Conservation (phyloP, 345 rosid genomes). For the Passiflora organensis region DNA sequence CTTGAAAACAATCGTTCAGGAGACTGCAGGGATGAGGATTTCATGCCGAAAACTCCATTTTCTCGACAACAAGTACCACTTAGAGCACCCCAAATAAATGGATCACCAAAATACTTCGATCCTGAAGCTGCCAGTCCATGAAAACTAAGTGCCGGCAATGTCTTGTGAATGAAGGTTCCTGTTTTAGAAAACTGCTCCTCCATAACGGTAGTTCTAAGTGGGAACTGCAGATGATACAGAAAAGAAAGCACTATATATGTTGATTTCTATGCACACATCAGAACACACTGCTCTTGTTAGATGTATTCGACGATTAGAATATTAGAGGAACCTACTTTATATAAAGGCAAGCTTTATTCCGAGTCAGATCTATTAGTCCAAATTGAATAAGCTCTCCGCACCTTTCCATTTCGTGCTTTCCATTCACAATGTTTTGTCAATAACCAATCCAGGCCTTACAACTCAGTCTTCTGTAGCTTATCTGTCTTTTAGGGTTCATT, state of each 20-base stretch:
- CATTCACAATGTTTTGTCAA: conserved; percentile 29
- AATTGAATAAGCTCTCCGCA: conserved; percentile 27
- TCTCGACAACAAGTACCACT: conserved; percentile 1
- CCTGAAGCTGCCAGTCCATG: conserved; percentile 23
- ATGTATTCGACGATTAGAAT: conserved; percentile 14
- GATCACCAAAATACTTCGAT: conserved; percentile 29
- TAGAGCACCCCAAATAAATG: conserved; percentile 29
- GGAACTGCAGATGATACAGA: conserved; percentile 8
- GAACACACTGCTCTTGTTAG: too few species aligned
- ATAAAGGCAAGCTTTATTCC: conserved; percentile 23
- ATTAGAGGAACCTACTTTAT: conserved; percentile 23
- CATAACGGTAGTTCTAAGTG: conserved; percentile 19
- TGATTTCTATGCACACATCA: conserved; percentile 6
- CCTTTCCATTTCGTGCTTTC: conserved; percentile 45
- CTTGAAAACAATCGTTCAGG: conserved; percentile 22
- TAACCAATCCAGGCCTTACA: conserved; percentile 38
- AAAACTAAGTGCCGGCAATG: conserved; percentile 18
- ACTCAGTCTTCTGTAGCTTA: conserved; percentile 24
- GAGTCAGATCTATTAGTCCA: conserved; percentile 43
- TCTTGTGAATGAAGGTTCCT: conserved; percentile 47
- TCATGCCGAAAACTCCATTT: conserved; percentile 19
- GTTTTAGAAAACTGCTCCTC: conserved; percentile 50
- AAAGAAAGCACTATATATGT: conserved; percentile 13
- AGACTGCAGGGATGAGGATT: conserved; percentile 16
- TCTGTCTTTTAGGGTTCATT: conserved; percentile 21